Percentiles rank a stretch among this genome's conserved stretches.
Evolutionary conservation across 1,139 yeast genomes (phyloP).

Genomic region (Suhomyces anneliseae): DNA sequence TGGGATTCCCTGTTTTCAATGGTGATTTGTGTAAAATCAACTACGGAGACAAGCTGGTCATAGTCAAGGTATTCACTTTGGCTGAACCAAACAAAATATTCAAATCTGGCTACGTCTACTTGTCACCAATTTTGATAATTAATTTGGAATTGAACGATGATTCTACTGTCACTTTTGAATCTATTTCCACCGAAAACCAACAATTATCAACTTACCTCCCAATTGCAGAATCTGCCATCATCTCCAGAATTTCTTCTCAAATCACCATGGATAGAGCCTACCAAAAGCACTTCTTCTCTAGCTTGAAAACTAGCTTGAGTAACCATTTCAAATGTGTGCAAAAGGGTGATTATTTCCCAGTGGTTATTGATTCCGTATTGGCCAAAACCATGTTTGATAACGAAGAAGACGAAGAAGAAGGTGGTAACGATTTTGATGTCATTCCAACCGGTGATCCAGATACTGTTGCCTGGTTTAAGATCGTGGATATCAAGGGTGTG

Average conservation of each 20-base stretch:
- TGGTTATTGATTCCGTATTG: constrained; percentile 70
- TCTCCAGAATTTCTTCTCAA: constrained; percentile 72
- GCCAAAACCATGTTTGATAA: constrained; percentile 59
- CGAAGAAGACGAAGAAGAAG: constrained; percentile 28
- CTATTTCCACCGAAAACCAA: constrained; percentile 12
- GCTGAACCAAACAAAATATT: constrained; percentile 59
- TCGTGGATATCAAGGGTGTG: constrained; percentile 41
- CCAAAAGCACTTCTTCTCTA: constrained; percentile 65
- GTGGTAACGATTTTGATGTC: constrained; percentile 33
- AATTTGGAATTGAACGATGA: constrained; percentile 44
- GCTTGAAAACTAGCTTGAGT: constrained; percentile 65
- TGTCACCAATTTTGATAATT: constrained; percentile 65
- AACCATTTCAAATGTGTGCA: constrained; percentile 56
- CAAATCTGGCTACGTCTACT: constrained; percentile 39
- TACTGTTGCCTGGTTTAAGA: constrained; percentile 82
- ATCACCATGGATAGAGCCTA: constrained; percentile 64
- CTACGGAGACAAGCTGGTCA: constrained; percentile 24
- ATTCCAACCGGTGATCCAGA: constrained; percentile 67
- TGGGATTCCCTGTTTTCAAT: constrained; percentile 60
- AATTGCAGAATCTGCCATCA: constrained; percentile 41
- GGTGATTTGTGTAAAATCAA: constrained; percentile 61
- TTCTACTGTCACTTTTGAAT: constrained; percentile 32
- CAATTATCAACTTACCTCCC: constrained; percentile 19
- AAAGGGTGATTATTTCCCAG: constrained; percentile 68
- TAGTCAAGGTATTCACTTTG: constrained; percentile 56